These are phyloP conservation scores for Rossbeevera mucosa DNA, from an alignment of 768 basidiomycete genomes.

Conservation along the genomic window DNA sequence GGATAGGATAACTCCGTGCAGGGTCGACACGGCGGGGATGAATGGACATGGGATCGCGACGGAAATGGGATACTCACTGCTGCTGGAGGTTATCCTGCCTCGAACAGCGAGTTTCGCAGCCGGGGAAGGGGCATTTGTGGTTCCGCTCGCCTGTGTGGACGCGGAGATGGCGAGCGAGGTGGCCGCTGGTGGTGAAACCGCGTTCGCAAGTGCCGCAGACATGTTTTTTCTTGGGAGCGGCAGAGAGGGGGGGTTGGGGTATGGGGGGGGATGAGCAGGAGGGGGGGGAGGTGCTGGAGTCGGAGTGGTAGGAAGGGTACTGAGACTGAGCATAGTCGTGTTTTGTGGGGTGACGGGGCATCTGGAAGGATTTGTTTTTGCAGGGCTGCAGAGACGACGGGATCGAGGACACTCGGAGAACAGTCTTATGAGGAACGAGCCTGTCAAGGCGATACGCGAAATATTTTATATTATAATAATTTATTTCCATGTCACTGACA, in stretches of 20 bases:
- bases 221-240: constrained; percentile 39
- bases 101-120: constrained; percentile 87
- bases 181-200: constrained; percentile 84
- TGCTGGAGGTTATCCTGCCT: constrained; percentile 79
- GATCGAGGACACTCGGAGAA: constrained; percentile 24
- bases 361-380: constrained; percentile 12
- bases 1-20: constrained; percentile 8
- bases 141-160: constrained; percentile 91
- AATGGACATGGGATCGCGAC: constrained; percentile 1
- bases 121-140: constrained; percentile 93
- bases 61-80: constrained; percentile 21
- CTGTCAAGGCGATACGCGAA: constrained; percentile 34
- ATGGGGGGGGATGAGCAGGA: constrained; percentile 1
- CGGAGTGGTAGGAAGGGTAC: constrained; percentile 23
- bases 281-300: constrained; percentile 18
- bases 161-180: constrained; percentile 81
- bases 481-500: constrained; percentile 25
- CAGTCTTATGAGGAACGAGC: constrained; percentile 34
- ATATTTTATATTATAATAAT: constrained; percentile 16
- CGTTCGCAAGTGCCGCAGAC: constrained; percentile 70
- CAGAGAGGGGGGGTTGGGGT: not conserved
- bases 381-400: constrained; percentile 29
- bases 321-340: constrained; percentile 23
- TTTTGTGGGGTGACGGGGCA: constrained; percentile 31
- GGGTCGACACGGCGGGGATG: constrained; percentile 9